These are phyloP conservation scores for Saururus chinensis DNA, from an alignment of 164 flowering plant genomes.

Conservation along the genomic window DNA sequence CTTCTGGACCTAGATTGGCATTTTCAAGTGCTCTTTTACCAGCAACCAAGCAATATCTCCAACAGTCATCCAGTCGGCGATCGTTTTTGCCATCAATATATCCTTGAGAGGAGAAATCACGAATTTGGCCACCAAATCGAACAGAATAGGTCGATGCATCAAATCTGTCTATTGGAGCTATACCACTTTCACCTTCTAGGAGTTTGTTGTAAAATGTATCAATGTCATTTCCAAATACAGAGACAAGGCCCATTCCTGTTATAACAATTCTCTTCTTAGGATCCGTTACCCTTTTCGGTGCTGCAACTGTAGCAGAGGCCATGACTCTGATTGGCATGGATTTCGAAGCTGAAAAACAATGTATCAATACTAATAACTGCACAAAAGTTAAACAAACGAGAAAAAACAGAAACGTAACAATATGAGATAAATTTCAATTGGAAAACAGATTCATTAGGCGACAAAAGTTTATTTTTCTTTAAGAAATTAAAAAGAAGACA, in stretches of 20 bases:
- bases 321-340: conserved; percentile 31
- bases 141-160: conserved; percentile 55
- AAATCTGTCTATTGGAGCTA: conserved; percentile 48
- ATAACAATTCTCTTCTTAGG: conserved; percentile 65
- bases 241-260: conserved; percentile 74
- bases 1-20: conserved; percentile 36
- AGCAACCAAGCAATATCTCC: conserved; percentile 66
- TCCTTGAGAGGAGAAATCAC: conserved; percentile 45
- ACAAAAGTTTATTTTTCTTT: neutral
- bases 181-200: conserved; percentile 68
- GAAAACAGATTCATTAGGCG: neutral
- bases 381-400: neutral
- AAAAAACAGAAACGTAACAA: neutral
- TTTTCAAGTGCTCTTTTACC: conserved; percentile 65
- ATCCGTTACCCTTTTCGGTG: conserved; percentile 63
- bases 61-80: conserved; percentile 64
- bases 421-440: neutral
- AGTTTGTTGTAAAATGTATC: conserved; percentile 52
- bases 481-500: neutral
- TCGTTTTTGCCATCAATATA: conserved; percentile 73
- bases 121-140: conserved; percentile 66
- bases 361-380: neutral
- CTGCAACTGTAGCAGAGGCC: conserved; percentile 34
- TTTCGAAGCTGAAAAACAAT: conserved; percentile 17
- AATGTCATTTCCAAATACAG: conserved; percentile 61